Evolutionary conservation across 441 rosid genomes (phyloP).

Genomic region (Hura crepitans): DNA sequence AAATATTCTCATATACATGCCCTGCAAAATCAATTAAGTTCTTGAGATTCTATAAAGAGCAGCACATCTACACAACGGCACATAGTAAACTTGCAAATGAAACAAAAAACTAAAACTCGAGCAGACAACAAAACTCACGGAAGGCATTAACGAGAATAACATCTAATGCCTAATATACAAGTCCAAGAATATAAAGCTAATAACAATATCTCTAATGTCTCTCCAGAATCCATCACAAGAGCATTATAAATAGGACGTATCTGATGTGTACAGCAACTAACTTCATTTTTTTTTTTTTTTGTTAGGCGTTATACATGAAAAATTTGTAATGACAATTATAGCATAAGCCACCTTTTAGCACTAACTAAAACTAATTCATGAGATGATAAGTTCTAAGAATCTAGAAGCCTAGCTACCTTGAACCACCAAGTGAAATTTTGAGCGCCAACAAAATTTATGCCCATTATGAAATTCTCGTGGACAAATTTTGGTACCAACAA

Average conservation of each 20-base stretch:
- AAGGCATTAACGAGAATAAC: background rate
- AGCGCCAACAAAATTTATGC: background rate
- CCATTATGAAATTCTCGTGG: background rate
- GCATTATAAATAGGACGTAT: background rate
- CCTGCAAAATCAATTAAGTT: conserved; percentile 47
- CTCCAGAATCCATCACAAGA: background rate
- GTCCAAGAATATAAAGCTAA: background rate
- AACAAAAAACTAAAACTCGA: background rate
- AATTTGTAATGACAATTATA: background rate
- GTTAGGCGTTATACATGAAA: no score
- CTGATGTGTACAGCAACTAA: background rate
- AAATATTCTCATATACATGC: conserved; percentile 39
- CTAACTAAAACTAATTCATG: background rate
- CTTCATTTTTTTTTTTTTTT: background rate
- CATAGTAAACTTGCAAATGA: conserved; percentile 5
- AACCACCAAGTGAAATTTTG: background rate
- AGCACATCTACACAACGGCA: background rate
- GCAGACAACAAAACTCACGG: conserved; percentile 1
- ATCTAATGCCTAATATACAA: background rate
- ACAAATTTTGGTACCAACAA: background rate
- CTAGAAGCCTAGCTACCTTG: background rate
- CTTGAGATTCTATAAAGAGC: background rate
- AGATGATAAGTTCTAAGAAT: background rate
- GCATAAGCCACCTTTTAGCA: background rate
- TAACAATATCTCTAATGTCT: background rate